These are phyloP conservation scores for Sporothrix phasma DNA, from an alignment of 2,329 filamentous ascomycete genomes.

Conservation along the genomic window DNA sequence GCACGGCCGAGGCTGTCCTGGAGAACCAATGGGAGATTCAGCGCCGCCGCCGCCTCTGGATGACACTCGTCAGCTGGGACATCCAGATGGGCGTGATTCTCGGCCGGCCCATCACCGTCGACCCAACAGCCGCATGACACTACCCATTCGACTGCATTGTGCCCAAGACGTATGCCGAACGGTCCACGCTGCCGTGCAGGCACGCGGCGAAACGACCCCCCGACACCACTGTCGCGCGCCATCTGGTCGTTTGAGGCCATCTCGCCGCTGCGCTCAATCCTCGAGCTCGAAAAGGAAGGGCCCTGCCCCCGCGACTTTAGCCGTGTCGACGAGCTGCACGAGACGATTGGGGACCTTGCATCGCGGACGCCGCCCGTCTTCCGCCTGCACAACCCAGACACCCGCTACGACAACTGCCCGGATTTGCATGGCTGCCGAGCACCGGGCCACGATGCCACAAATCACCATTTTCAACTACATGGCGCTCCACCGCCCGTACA, in stretches of 20 bases:
- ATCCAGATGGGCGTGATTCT: conserved; percentile 43
- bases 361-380: conserved; percentile 42
- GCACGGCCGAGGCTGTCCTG: conserved; percentile 38
- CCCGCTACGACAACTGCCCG: conserved; percentile 44
- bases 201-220: conserved; percentile 42
- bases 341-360: conserved; percentile 38
- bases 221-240: conserved; percentile 45
- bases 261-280: conserved; percentile 42
- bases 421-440: conserved; percentile 42
- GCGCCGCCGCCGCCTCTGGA: conserved; percentile 45
- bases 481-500: conserved; percentile 51
- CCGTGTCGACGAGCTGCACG: conserved; percentile 45
- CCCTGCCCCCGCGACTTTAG: conserved; percentile 44
- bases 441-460: conserved; percentile 39
- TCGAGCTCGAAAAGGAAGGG: conserved; percentile 46
- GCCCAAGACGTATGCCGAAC: conserved; percentile 30
- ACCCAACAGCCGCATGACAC: conserved; percentile 38
- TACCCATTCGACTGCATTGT: conserved; percentile 45
- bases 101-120: conserved; percentile 46
- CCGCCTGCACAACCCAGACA: conserved; percentile 46
- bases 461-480: conserved; percentile 44
- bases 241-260: conserved; percentile 42
- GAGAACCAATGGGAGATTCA: conserved; percentile 51
- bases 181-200: conserved; percentile 37
- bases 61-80: conserved; percentile 45